Evolutionary conservation across 2,329 filamentous ascomycete genomes (phyloP), one percentile per base, ranked within the genome.

Genomic region (Colletotrichum nymphaeae): DNA sequence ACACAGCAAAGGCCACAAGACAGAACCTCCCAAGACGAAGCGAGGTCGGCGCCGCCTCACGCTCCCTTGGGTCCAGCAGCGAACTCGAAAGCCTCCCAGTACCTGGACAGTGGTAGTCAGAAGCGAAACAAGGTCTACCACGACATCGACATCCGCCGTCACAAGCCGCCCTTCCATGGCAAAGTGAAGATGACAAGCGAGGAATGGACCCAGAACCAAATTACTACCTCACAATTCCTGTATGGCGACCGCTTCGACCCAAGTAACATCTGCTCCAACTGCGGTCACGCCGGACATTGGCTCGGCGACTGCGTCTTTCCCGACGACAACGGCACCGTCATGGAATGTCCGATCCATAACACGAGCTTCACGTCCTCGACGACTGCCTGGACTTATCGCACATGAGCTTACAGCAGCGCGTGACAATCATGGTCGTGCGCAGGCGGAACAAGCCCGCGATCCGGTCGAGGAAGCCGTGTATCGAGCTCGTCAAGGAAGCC

Each of bases 291-390:
- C 30, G 60, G 42, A 11, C 60, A 63, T 26, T 63, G 60, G 42
- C 60, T 63, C n/a, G 60, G 42, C 24, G 60, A 63, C 28, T 63
- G 60, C 9, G 11, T 63, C 2, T 63, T 52, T n/a, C 60, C 60
- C 11, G 60, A 63, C 60, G 60, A 63, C 42, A 30, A n/a, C 19
- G 60, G 60, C 42, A 49, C 30, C 12, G 52, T 52, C 42, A 52
- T 52, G 42, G 60, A 42, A 42, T 63, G 60, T 52, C 60, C 42
- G 19, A 16, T 63, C 46, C 60, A 63, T 26, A 63, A 63, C 42
- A n/a, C 60, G 3, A 63, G 42, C 12, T n/a, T 32, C 60, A 63
- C 19, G 49, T n/a, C 11, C 49, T 42, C 37, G 60, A 63, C 26
- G 60, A 63, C 42, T 52, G 60, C 11, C 42, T 26, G 1, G 60